Evolutionary conservation across 1,139 yeast species (phyloP).

Genomic region (Saccharomyces hybrid): DNA sequence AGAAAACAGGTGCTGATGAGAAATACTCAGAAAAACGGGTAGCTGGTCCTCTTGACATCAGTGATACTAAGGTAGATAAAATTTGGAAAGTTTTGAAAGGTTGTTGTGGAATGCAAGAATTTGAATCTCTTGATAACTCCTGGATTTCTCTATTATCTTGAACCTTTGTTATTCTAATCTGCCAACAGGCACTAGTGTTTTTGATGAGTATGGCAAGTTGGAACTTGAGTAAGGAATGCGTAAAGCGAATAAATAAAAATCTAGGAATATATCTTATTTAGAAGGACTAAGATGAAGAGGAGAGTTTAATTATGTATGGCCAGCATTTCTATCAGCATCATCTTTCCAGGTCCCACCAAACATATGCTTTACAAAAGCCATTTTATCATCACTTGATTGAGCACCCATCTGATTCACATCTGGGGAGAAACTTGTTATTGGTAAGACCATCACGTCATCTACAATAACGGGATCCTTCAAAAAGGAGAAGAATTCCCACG

Average conservation of each 20-base stretch:
- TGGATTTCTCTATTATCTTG: too few species aligned
- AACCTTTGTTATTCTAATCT: too few species aligned
- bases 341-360: constrained; percentile 70
- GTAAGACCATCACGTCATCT: constrained; percentile 63
- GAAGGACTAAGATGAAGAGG: neutral
- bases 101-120: too few species aligned
- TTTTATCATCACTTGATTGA: constrained; percentile 37
- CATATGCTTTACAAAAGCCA: constrained; percentile 65
- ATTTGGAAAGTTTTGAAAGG: too few species aligned
- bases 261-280: neutral
- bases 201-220: neutral
- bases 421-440: constrained; percentile 70
- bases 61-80: too few species aligned
- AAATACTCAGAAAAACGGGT: too few species aligned
- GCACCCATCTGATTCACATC: constrained; percentile 81
- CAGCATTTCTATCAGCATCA: constrained; percentile 18
- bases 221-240: neutral
- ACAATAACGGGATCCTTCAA: constrained; percentile 51
- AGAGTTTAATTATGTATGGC: neutral
- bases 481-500: constrained; percentile 59
- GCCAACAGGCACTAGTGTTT: too few species aligned
- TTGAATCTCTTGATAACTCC: too few species aligned
- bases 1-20: too few species aligned
- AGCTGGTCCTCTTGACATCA: too few species aligned
- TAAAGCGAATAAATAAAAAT: neutral